These are phyloP conservation scores for Murraya paniculata DNA, from an alignment of 345 rosid genomes.

Conservation along the genomic window DNA sequence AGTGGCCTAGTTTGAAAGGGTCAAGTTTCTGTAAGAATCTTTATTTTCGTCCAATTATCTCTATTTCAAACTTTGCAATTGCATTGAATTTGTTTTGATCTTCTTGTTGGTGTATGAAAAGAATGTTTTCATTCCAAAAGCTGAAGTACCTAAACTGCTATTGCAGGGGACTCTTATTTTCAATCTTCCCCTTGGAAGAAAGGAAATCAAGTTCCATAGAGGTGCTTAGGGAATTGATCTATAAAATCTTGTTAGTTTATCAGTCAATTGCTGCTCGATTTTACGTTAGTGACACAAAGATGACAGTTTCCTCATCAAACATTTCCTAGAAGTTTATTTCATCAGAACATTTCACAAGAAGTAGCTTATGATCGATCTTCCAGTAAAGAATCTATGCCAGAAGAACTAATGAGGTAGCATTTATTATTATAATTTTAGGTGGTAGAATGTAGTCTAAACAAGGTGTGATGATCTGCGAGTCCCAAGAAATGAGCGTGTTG, in stretches of 20 bases:
- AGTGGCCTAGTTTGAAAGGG: no score
- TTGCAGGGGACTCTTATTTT: neutral
- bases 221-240: neutral
- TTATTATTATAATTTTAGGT: neutral
- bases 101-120: neutral
- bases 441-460: neutral
- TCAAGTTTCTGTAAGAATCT: neutral
- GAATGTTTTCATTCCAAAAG: neutral
- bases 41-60: neutral
- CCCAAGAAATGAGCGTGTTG: neutral
- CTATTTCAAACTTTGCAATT: neutral
- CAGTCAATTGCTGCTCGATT: neutral
- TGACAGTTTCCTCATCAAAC: neutral
- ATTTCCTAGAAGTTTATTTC: neutral
- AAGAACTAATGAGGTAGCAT: conserved; percentile 74
- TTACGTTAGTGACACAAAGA: neutral
- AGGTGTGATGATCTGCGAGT: neutral
- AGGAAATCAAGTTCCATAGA: neutral
- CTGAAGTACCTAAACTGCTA: neutral
- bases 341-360: neutral
- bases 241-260: neutral
- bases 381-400: conserved; percentile 40
- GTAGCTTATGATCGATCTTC: neutral
- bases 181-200: no score
- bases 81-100: neutral